phyloP scores from a whole-genome alignment of 2,329 filamentous ascomycete species.

The Ophidiomyces ophidiicola region DNA sequence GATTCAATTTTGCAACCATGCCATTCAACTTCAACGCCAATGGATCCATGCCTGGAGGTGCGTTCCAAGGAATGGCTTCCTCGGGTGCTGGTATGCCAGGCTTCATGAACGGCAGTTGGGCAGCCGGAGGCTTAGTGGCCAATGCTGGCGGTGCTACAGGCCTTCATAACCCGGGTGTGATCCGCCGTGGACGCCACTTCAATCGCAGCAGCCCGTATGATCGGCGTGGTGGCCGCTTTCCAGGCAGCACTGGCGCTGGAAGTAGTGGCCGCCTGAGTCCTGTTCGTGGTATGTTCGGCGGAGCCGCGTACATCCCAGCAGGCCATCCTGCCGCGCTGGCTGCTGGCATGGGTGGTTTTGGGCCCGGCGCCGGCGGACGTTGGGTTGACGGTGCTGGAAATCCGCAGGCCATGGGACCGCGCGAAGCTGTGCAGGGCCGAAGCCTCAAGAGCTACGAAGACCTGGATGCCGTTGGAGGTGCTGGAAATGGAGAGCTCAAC shows the following conservation, averaged over 20 bases:
- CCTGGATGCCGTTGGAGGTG: slow-evolving; percentile 68
- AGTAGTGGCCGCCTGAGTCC: slow-evolving; percentile 38
- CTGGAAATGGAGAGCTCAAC: slow-evolving; percentile 73
- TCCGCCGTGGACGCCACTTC: slow-evolving; percentile 55
- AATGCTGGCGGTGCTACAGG: slow-evolving; percentile 24
- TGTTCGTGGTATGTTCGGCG: slow-evolving; percentile 27
- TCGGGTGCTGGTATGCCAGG: slow-evolving; percentile 22
- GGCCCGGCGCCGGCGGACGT: slow-evolving; percentile 45
- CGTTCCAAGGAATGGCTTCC: slow-evolving; percentile 24
- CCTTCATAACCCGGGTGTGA: slow-evolving; percentile 49
- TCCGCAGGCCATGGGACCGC: slow-evolving; percentile 62
- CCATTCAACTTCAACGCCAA: slow-evolving; percentile 46
- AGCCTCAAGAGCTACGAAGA: slow-evolving; percentile 97
- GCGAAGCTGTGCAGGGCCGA: slow-evolving; percentile 82
- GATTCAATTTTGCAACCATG: slow-evolving; percentile 70
- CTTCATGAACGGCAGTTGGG: slow-evolving; percentile 27
- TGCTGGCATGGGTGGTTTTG: slow-evolving; percentile 35
- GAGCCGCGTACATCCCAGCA: slow-evolving; percentile 27
- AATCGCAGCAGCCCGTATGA: slow-evolving; percentile 64
- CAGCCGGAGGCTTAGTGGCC: slow-evolving; percentile 20
- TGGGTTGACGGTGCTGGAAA: slow-evolving; percentile 62
- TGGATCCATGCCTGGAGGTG: slow-evolving; percentile 27
- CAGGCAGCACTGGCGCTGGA: slow-evolving; percentile 32
- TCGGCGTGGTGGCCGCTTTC: slow-evolving; percentile 45
- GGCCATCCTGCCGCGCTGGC: slow-evolving; percentile 31